Conservation (phyloP, 352 stramenopile genomes). For the Phytopythium boreale region DNA sequence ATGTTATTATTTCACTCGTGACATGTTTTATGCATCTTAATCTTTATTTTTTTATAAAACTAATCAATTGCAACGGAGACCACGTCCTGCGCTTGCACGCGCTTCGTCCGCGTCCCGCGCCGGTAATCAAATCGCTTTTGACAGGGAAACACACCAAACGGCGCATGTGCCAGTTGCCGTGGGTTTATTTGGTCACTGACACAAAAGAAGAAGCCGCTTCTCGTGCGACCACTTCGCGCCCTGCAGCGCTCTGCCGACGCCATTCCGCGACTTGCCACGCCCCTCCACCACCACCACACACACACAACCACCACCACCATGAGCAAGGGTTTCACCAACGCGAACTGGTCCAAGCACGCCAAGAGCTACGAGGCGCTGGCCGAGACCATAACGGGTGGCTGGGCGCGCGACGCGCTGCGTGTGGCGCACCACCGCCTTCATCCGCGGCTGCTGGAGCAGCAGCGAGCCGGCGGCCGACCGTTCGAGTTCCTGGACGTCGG, state of each 20-base stretch:
- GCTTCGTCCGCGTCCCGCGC: background rate
- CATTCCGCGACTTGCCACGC: background rate
- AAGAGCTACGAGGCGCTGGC: conserved; percentile 24
- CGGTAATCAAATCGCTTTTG: background rate
- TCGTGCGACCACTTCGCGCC: too few species aligned
- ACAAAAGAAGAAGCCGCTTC: too few species aligned
- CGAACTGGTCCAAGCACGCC: conserved; percentile 27
- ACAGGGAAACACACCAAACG: background rate
- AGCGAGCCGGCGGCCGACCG: background rate
- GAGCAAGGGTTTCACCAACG: conserved; percentile 28
- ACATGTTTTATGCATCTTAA: too few species aligned
- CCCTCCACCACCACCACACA: background rate
- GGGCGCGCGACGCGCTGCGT: conserved; percentile 24
- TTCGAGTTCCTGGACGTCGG: conserved; percentile 33
- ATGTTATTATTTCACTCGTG: too few species aligned
- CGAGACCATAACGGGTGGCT: conserved; percentile 16
- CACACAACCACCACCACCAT: conserved; percentile 8
- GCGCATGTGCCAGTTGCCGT: too few species aligned
- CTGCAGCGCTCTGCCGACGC: too few species aligned
- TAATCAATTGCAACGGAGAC: too few species aligned
- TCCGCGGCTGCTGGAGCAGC: background rate
- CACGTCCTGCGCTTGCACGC: background rate
- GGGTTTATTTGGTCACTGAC: too few species aligned
- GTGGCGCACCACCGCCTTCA: conserved; percentile 15
- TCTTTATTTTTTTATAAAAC: too few species aligned